A percentile compares a stretch with the other conserved stretches of the same genome.
phyloP scores from a whole-genome alignment of 352 stramenopile genomes.

The Pythium aristosporum region DNA sequence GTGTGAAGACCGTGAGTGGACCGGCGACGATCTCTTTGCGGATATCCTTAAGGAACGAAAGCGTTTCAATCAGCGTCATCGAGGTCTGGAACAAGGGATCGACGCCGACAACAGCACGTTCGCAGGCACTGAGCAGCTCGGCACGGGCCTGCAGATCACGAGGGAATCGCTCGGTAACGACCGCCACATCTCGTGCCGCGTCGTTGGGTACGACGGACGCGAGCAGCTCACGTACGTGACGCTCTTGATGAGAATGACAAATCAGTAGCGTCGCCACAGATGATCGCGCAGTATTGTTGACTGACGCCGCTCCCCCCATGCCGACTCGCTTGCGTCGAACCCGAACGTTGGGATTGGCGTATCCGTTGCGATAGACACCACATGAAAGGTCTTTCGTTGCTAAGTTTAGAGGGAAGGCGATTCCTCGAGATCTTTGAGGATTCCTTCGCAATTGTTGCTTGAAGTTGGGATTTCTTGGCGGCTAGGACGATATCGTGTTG shows the following conservation, averaged over 20 bases:
- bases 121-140: slow-evolving; percentile 26
- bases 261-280: slow-evolving; percentile 22
- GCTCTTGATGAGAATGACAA: slow-evolving; percentile 30
- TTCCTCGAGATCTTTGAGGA: too few species aligned
- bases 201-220: not conserved
- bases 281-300: not conserved
- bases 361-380: too few species aligned
- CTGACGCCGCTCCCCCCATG: slow-evolving; percentile 34
- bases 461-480: too few species aligned
- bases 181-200: slow-evolving; percentile 17
- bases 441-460: too few species aligned
- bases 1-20: slow-evolving; percentile 38
- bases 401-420: too few species aligned
- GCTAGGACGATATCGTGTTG: too few species aligned
- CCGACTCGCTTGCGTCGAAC: not conserved
- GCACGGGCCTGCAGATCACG: slow-evolving; percentile 33
- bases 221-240: slow-evolving; percentile 16
- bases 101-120: slow-evolving; percentile 41
- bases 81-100: slow-evolving; percentile 40
- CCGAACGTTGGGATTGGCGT: too few species aligned
- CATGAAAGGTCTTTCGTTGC: too few species aligned
- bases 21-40: slow-evolving; percentile 39
- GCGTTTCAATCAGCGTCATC: slow-evolving; percentile 34
- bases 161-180: slow-evolving; percentile 43
- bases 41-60: slow-evolving; percentile 55